Percentiles rank a stretch among this genome's conserved stretches.
Conservation (phyloP, 495 filamentous ascomycete genomes). For the Pseudoneurospora amorphoporcata region DNA sequence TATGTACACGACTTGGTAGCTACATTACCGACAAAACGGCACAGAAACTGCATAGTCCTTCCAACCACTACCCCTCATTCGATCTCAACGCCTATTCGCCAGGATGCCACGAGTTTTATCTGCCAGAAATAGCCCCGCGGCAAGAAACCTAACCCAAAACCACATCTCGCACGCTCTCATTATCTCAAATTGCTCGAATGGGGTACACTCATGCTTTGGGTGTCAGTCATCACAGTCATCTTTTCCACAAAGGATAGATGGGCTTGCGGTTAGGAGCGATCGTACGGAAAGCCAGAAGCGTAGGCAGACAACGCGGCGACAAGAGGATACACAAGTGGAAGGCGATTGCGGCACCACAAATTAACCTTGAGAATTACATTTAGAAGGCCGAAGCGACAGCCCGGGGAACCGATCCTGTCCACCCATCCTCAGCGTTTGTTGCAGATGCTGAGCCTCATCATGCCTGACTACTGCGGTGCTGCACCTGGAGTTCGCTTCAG, state of each 20-base stretch:
- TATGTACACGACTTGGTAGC: not conserved
- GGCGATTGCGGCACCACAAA: not conserved
- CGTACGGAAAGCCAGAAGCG: not conserved
- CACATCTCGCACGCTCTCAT: not conserved
- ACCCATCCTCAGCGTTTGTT: not conserved
- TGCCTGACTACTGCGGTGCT: not conserved
- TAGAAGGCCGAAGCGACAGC: not conserved
- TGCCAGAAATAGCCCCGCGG: not conserved
- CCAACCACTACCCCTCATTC: not conserved
- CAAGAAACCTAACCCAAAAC: not conserved
- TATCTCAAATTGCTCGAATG: not conserved
- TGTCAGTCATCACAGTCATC: not conserved
- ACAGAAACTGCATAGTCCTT: not conserved
- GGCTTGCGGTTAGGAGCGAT: not conserved
- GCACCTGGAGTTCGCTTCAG: not conserved
- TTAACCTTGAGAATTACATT: not conserved
- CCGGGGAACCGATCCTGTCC: not conserved
- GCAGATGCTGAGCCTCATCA: not conserved
- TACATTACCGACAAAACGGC: not conserved
- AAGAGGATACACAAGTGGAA: not conserved
- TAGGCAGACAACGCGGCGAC: not conserved
- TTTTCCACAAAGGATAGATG: not conserved
- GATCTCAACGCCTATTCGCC: not conserved
- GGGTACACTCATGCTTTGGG: not conserved
- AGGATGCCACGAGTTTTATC: not conserved